Percentiles rank a stretch among this genome's conserved stretches.
phyloP scores from a whole-genome alignment of 1,284 basidiomycete species.

The Tremellales sp. region DNA sequence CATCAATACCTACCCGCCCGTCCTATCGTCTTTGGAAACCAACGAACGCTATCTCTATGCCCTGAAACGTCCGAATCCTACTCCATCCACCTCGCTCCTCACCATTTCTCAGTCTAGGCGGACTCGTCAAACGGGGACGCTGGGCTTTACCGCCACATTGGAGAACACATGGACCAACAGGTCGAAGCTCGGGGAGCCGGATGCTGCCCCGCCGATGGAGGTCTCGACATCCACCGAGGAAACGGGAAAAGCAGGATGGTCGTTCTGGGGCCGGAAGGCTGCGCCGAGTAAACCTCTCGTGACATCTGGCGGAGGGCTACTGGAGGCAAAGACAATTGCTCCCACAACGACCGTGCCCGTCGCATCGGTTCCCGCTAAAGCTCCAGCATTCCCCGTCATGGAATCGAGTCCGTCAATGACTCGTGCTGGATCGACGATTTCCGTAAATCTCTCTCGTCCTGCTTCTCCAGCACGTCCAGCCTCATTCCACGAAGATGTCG shows the following conservation, averaged over 20 bases:
- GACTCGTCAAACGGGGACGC: slow-evolving; percentile 13
- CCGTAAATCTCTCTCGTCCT: not conserved
- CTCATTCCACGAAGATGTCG: slow-evolving; percentile 1
- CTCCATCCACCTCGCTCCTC: slow-evolving; percentile 38
- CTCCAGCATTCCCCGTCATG: not conserved
- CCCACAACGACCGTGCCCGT: slow-evolving; percentile 1
- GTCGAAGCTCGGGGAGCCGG: slow-evolving; percentile 42
- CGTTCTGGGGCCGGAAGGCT: slow-evolving; percentile 42
- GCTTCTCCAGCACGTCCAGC: slow-evolving; percentile 1
- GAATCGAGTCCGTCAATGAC: not conserved
- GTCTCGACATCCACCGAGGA: slow-evolving; percentile 14
- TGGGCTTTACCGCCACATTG: slow-evolving; percentile 10
- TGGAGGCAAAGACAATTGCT: slow-evolving; percentile 39
- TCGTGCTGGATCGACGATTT: slow-evolving; percentile 2
- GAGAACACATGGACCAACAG: slow-evolving; percentile 34
- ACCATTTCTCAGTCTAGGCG: slow-evolving; percentile 20
- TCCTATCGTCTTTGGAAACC: slow-evolving; percentile 34
- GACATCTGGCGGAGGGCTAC: slow-evolving; percentile 44
- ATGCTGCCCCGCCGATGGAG: slow-evolving; percentile 18
- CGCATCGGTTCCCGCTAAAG: not conserved
- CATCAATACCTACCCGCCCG: slow-evolving; percentile 40
- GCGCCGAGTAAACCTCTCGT: slow-evolving; percentile 31
- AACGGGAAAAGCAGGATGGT: slow-evolving; percentile 28
- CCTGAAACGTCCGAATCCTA: slow-evolving; percentile 37
- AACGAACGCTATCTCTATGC: slow-evolving; percentile 36